These are phyloP conservation scores for Carex arenaria DNA, from an alignment of 202 grass and related monocot genomes.

Conservation along the genomic window DNA sequence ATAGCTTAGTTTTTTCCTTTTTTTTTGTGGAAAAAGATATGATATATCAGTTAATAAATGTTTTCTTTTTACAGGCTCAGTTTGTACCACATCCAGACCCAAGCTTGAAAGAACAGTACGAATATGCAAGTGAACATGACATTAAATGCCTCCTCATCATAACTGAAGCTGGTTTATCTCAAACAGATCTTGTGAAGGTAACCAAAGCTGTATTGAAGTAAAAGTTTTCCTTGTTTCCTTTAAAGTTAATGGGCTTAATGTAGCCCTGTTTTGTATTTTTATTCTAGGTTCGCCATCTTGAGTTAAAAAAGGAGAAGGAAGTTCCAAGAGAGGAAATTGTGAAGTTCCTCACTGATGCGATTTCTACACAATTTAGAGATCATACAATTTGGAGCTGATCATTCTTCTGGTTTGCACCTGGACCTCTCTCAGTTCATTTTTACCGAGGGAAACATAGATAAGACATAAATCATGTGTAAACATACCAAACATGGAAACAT, in stretches of 20 bases:
- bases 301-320: conserved; percentile 80
- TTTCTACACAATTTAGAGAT: conserved; percentile 83
- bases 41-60: background rate
- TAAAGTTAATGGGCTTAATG: conserved; percentile 10
- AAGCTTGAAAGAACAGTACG: conserved; percentile 95
- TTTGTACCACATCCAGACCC: conserved; percentile 85
- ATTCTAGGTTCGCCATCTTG: conserved; percentile 77
- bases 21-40: background rate
- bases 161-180: conserved; percentile 77
- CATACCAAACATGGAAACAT: background rate
- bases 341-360: conserved; percentile 68
- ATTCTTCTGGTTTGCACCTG: background rate
- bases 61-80: conserved; percentile 50
- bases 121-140: conserved; percentile 89
- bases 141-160: conserved; percentile 88
- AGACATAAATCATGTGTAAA: background rate
- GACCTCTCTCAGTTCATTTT: conserved; percentile 23
- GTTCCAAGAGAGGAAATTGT: conserved; percentile 68
- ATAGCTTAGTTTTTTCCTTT: background rate
- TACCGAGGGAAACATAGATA: background rate
- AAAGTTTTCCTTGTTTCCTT: background rate
- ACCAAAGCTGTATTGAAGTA: conserved; percentile 12
- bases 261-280: conserved; percentile 16
- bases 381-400: conserved; percentile 70
- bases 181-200: conserved; percentile 86